These are phyloP conservation scores for Hypoxylon trugodes DNA, from an alignment of 495 filamentous ascomycete species.

Conservation along the genomic window DNA sequence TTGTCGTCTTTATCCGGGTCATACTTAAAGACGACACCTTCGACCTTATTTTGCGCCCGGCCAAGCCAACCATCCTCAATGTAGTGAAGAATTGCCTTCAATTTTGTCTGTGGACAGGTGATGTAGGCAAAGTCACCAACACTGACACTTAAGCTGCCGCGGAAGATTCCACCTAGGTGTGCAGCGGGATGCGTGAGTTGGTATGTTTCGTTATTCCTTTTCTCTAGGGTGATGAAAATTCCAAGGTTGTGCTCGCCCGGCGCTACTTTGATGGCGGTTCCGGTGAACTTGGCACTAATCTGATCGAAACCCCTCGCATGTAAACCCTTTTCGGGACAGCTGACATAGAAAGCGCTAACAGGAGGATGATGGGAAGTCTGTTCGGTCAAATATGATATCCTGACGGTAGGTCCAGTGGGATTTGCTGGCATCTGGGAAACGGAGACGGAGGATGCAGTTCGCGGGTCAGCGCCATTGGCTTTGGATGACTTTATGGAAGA, in stretches of 20 bases:
- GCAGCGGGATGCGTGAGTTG: slow-evolving; percentile 93
- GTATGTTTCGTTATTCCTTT: slow-evolving; percentile 85
- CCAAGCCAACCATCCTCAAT: slow-evolving; percentile 95
- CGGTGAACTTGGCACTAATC: slow-evolving; percentile 96
- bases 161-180: slow-evolving; percentile 87
- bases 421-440: slow-evolving; percentile 52
- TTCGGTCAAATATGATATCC: slow-evolving; percentile 92
- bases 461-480: slow-evolving; percentile 33
- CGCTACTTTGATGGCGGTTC: slow-evolving; percentile 88
- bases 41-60: slow-evolving; percentile 86
- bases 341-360: slow-evolving; percentile 93
- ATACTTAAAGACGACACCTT: slow-evolving; percentile 90
- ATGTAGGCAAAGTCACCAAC: slow-evolving; percentile 89
- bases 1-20: slow-evolving; percentile 82
- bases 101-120: slow-evolving; percentile 83
- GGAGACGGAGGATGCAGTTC: slow-evolving; percentile 53
- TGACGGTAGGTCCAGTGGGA: slow-evolving; percentile 64
- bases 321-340: slow-evolving; percentile 91
- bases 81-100: slow-evolving; percentile 92
- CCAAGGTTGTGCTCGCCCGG: slow-evolving; percentile 94
- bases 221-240: slow-evolving; percentile 89
- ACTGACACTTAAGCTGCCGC: slow-evolving; percentile 82
- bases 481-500: slow-evolving; percentile 60
- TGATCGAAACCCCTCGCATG: slow-evolving; percentile 92
- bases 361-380: slow-evolving; percentile 99